Conservation (phyloP, 2,329 filamentous ascomycete species). For the Apiospora rasikravindrae region DNA sequence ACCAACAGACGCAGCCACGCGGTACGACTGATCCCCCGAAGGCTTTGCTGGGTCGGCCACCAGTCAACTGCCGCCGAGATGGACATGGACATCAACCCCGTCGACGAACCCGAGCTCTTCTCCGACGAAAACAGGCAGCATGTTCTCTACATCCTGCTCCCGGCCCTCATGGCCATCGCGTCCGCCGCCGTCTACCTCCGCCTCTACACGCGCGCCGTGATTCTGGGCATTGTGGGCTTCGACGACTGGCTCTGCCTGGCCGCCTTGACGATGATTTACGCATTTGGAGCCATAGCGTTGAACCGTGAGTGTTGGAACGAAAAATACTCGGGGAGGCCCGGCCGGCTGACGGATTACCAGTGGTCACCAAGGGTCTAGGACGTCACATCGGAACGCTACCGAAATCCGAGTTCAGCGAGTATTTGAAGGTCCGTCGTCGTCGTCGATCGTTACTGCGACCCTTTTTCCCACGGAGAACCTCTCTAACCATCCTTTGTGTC, state of each 20-base stretch:
- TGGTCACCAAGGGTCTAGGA: neutral
- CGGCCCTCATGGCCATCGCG: neutral
- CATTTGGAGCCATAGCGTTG: neutral
- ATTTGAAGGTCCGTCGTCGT: neutral
- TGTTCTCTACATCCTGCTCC: neutral
- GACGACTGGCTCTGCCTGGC: conserved; percentile 13
- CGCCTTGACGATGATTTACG: neutral
- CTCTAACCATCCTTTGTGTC: neutral
- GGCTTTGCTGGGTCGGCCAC: neutral
- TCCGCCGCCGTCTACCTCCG: neutral
- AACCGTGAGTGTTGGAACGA: neutral
- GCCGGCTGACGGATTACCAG: neutral
- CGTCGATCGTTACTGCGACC: neutral
- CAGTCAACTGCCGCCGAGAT: neutral
- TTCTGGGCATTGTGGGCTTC: neutral
- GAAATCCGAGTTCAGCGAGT: neutral
- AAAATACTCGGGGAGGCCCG: neutral
- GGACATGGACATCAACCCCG: conserved; percentile 11
- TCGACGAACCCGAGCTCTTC: conserved; percentile 13
- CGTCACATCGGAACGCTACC: conserved; percentile 12
- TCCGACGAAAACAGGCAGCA: neutral
- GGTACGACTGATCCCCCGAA: neutral
- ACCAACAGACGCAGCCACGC: too few relatives aligned
- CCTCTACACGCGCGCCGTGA: conserved; percentile 4
- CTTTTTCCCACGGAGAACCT: neutral